Evolutionary conservation across 1,284 basidiomycete genomes (phyloP).

Genomic region (Termitomyces sp.): DNA sequence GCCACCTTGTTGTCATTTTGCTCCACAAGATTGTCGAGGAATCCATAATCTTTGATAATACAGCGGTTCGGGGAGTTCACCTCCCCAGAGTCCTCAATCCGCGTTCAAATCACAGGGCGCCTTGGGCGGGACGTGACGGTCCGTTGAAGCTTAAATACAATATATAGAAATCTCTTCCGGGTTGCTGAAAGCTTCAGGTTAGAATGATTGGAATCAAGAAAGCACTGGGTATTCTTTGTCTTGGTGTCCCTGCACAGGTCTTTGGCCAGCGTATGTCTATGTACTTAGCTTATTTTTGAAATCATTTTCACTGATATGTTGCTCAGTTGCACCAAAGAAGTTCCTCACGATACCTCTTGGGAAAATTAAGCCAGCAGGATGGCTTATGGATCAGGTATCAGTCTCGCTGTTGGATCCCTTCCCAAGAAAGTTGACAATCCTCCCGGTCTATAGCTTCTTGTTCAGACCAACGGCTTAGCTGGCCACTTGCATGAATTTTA

Average conservation of each 20-base stretch:
- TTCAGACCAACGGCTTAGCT: constrained; percentile 50
- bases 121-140: constrained; percentile 4
- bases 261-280: constrained; percentile 15
- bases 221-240: constrained; percentile 6
- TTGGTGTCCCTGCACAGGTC: constrained; percentile 7
- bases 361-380: constrained; percentile 44
- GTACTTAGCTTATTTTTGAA: neutral
- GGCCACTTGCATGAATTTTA: constrained; percentile 57
- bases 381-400: constrained; percentile 48
- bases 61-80: neutral
- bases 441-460: constrained; percentile 32
- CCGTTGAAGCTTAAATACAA: neutral
- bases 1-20: neutral
- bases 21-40: neutral
- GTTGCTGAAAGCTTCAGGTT: neutral
- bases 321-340: constrained; percentile 45
- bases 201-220: constrained; percentile 1
- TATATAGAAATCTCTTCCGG: neutral
- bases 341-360: constrained; percentile 46
- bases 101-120: constrained; percentile 3
- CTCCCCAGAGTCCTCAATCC: neutral
- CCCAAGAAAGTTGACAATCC: constrained; percentile 3
- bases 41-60: neutral
- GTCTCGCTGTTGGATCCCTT: neutral
- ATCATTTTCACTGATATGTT: neutral